phyloP scores from a whole-genome alignment of 2,329 filamentous ascomycete genomes.

The Trichoderma endophyticum region DNA sequence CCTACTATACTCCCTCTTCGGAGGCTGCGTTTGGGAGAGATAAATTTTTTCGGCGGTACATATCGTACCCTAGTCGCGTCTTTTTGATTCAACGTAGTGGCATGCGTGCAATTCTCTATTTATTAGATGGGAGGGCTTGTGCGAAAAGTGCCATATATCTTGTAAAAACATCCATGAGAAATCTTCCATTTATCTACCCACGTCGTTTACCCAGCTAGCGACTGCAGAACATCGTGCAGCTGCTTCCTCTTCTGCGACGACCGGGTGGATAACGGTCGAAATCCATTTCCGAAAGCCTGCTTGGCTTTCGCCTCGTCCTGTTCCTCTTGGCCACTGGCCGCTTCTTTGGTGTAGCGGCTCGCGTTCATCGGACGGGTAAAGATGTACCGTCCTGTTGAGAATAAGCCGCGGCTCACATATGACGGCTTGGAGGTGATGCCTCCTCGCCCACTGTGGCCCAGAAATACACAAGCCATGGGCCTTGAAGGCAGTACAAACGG shows the following conservation, averaged over 20 bases:
- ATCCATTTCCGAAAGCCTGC: not conserved
- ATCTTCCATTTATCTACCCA: not conserved
- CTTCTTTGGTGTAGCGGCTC: not conserved
- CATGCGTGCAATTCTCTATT: not conserved
- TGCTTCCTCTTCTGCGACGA: conserved; percentile 34
- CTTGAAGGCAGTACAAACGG: conserved; percentile 39
- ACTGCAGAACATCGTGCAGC: conserved; percentile 35
- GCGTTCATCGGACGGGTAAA: conserved; percentile 29
- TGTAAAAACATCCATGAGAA: not conserved
- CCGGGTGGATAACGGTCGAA: conserved; percentile 23
- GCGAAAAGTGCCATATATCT: not conserved
- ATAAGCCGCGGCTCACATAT: conserved; percentile 36
- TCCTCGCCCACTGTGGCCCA: conserved; percentile 37
- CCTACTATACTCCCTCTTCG: conserved; percentile 36
- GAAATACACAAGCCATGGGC: conserved; percentile 36
- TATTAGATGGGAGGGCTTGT: not conserved
- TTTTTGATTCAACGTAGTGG: not conserved
- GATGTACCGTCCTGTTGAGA: conserved; percentile 33
- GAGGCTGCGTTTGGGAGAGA: conserved; percentile 33
- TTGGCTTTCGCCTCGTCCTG: not conserved
- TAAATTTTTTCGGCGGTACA: conserved; percentile 37
- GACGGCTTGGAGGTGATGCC: conserved; percentile 35
- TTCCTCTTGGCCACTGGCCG: not conserved
- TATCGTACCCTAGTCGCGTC: conserved; percentile 18
- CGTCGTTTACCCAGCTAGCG: conserved; percentile 23